Evolutionary conservation across 1,139 yeast species (phyloP).

Genomic region (Candida tropicalis): DNA sequence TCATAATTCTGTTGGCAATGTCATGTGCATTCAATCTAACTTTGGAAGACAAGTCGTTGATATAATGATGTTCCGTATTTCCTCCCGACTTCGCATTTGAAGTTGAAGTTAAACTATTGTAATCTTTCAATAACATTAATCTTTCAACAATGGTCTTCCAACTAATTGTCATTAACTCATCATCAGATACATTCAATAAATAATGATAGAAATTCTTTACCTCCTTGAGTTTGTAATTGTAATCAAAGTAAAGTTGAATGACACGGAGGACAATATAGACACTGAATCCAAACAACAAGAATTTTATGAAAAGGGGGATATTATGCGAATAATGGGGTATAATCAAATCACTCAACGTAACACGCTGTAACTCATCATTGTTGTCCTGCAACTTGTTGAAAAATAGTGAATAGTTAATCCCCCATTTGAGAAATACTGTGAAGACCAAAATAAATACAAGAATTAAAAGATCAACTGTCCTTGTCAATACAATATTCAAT

Average conservation of each 20-base stretch:
- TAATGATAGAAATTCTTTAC: conserved; percentile 66
- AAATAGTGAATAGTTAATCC: conserved; percentile 65
- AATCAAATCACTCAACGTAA: conserved; percentile 49
- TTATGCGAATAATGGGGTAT: conserved; percentile 61
- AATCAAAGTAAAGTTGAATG: conserved; percentile 60
- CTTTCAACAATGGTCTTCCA: conserved; percentile 90
- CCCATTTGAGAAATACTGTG: conserved; percentile 79
- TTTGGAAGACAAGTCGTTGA: conserved; percentile 66
- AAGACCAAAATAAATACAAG: conserved; percentile 77
- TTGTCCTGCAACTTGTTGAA: conserved; percentile 23
- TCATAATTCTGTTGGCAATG: conserved; percentile 93
- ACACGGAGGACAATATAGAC: conserved; percentile 58
- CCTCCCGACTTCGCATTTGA: conserved; percentile 25
- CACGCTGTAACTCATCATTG: conserved; percentile 12
- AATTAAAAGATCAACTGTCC: conserved; percentile 68
- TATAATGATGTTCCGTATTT: conserved; percentile 22
- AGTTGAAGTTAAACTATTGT: conserved; percentile 68
- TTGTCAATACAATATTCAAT: conserved; percentile 68
- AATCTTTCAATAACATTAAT: conserved; percentile 72
- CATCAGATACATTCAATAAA: conserved; percentile 69
- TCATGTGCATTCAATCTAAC: conserved; percentile 87
- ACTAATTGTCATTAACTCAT: conserved; percentile 86
- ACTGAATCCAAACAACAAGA: conserved; percentile 64
- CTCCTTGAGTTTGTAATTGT: conserved; percentile 57
- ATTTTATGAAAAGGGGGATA: conserved; percentile 53